A percentile compares a stretch with the other conserved stretches of the same genome.
Conservation (phyloP, 2,329 filamentous ascomycete genomes). For the Pseudogymnoascus verrucosus region DNA sequence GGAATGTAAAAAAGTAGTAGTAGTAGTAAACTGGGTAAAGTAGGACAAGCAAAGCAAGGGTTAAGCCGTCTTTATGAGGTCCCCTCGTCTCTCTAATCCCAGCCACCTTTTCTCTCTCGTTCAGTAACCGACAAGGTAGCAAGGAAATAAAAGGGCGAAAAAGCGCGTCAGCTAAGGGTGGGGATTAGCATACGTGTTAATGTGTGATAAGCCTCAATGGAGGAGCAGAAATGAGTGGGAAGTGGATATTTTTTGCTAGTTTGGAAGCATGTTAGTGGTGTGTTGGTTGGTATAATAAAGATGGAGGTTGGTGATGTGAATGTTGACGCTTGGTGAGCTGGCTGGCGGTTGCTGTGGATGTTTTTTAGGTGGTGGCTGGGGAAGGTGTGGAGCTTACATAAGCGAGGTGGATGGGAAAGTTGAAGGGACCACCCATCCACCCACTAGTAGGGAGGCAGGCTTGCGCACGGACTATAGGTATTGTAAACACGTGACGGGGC, state of each 20-base stretch:
- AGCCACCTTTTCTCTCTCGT: neutral
- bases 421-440: too few species aligned
- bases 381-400: neutral
- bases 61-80: neutral
- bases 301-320: neutral
- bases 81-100: neutral
- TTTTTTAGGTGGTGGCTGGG: neutral
- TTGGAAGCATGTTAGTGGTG: neutral
- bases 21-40: neutral
- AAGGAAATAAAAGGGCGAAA: neutral
- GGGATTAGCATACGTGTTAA: neutral
- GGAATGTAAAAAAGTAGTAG: too few species aligned
- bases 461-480: neutral
- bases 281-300: neutral
- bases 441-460: neutral
- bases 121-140: neutral
- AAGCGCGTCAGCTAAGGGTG: neutral
- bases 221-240: neutral
- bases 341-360: neutral
- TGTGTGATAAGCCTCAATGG: neutral
- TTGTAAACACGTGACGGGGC: too few species aligned
- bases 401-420: too few species aligned
- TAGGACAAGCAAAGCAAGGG: neutral
- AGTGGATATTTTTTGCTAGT: neutral
- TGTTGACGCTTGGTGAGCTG: neutral